phyloP scores from a whole-genome alignment of 1,284 basidiomycete genomes.

The Pascua guehoae region DNA sequence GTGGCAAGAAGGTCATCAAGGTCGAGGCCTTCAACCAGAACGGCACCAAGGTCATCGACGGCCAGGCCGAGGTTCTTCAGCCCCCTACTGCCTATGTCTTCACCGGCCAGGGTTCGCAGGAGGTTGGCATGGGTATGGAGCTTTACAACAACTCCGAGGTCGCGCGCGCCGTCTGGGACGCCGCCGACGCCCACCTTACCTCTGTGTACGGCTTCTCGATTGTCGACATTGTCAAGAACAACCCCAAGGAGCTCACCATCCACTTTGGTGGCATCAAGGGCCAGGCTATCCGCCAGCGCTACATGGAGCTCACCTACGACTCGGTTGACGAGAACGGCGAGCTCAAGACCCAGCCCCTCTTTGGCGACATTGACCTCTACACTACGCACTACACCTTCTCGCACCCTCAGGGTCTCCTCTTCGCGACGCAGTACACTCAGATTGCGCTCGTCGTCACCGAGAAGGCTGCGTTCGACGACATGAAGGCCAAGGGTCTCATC shows the following conservation, averaged over 20 bases:
- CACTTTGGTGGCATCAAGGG: conserved; percentile 99
- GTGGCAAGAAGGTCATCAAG: conserved; percentile 87
- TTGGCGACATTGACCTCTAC: conserved; percentile 85
- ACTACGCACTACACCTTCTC: conserved; percentile 96
- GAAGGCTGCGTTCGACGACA: conserved; percentile 95
- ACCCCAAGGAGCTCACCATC: conserved; percentile 94
- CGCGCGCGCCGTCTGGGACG: conserved; percentile 94
- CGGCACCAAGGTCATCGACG: conserved; percentile 87
- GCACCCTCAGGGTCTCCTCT: conserved; percentile 89
- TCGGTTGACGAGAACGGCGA: conserved; percentile 92
- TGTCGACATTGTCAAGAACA: conserved; percentile 95
- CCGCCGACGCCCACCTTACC: conserved; percentile 86
- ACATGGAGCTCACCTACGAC: conserved; percentile 99
- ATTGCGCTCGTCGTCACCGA: conserved; percentile 97
- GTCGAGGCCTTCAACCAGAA: conserved; percentile 81
- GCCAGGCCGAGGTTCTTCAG: conserved; percentile 88
- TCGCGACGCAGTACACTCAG: conserved; percentile 97
- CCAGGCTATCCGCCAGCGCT: conserved; percentile 92
- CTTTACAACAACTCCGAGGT: conserved; percentile 89
- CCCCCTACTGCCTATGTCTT: conserved; percentile 93
- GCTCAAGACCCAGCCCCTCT: conserved; percentile 89
- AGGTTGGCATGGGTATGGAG: conserved; percentile 99
- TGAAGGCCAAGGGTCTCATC: conserved; percentile 92
- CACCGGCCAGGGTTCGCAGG: conserved; percentile 97
- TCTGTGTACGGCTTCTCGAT: conserved; percentile 95